phyloP scores from a whole-genome alignment of 306 rosid species.

The Lupinus albus region DNA sequence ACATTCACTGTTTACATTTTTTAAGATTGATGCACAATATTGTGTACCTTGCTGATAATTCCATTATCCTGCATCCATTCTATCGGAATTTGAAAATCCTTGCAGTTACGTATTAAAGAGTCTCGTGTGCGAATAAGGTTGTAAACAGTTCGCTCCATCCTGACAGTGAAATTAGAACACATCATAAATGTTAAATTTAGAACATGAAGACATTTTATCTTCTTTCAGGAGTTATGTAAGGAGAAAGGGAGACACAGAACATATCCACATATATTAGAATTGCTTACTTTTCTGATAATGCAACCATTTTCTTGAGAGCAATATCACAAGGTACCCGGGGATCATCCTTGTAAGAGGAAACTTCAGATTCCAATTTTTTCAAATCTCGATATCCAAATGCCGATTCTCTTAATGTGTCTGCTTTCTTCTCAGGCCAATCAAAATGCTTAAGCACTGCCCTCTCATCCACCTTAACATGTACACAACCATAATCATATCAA shows the following conservation, averaged over 20 bases:
- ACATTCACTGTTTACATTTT: conserved; percentile 20
- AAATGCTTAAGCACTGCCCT: conserved; percentile 97
- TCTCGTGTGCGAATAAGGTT: conserved; percentile 87
- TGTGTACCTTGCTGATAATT: conserved; percentile 77
- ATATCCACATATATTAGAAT: conserved; percentile 1
- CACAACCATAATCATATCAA: conserved; percentile 17
- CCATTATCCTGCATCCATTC: conserved; percentile 99
- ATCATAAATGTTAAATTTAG: neutral
- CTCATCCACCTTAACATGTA: conserved; percentile 78
- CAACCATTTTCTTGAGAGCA: conserved; percentile 89
- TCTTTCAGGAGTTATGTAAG: neutral
- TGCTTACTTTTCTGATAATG: conserved; percentile 82
- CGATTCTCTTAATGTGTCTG: conserved; percentile 93
- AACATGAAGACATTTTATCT: neutral
- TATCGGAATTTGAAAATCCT: conserved; percentile 77
- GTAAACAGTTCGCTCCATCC: conserved; percentile 92
- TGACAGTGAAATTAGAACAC: conserved; percentile 38
- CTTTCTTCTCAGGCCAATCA: conserved; percentile 98
- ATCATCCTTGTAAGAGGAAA: conserved; percentile 81
- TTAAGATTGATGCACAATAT: neutral
- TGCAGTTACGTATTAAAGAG: conserved; percentile 76
- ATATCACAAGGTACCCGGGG: conserved; percentile 72
- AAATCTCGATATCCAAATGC: conserved; percentile 89
- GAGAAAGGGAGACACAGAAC: neutral
- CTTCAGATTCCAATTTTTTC: conserved; percentile 82